These are phyloP conservation scores for Gymnopus androsaceus DNA, from an alignment of 1,284 basidiomycete species.

Conservation along the genomic window DNA sequence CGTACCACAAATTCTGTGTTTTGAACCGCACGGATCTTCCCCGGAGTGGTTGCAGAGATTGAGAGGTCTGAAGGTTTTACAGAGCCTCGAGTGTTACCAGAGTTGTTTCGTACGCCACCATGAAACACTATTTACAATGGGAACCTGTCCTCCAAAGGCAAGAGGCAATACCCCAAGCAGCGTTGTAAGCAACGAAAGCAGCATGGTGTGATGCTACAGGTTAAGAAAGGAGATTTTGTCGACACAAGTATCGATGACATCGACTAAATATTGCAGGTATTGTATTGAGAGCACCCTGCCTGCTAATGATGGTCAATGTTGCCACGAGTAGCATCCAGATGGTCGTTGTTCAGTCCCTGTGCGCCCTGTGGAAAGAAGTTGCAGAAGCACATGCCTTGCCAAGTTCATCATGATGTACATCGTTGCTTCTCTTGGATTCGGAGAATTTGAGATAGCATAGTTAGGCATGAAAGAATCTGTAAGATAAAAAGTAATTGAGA, in stretches of 20 bases:
- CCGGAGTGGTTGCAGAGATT: slow-evolving; percentile 32
- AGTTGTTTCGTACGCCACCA: slow-evolving; percentile 5
- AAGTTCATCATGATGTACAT: background rate
- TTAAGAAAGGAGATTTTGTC: background rate
- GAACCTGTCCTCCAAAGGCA: slow-evolving; percentile 9
- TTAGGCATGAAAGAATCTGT: background rate
- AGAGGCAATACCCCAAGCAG: background rate
- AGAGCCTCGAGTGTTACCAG: background rate
- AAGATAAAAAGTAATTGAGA: too few species aligned
- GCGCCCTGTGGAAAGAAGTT: background rate
- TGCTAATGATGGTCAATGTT: background rate
- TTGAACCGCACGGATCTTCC: slow-evolving; percentile 40
- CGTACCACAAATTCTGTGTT: slow-evolving; percentile 40
- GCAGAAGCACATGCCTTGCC: background rate
- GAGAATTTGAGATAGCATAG: background rate
- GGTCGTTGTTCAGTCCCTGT: background rate
- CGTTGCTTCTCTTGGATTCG: background rate
- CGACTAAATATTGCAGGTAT: background rate
- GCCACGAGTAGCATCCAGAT: background rate
- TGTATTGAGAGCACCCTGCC: background rate
- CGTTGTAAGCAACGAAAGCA: background rate
- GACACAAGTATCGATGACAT: background rate
- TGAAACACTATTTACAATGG: slow-evolving; percentile 12
- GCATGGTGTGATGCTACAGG: background rate
- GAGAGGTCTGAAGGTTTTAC: slow-evolving; percentile 4